Base-by-base conservation (phyloP, 495 filamentous ascomycete species). In the Thermochaetoides thermophila region DNA sequence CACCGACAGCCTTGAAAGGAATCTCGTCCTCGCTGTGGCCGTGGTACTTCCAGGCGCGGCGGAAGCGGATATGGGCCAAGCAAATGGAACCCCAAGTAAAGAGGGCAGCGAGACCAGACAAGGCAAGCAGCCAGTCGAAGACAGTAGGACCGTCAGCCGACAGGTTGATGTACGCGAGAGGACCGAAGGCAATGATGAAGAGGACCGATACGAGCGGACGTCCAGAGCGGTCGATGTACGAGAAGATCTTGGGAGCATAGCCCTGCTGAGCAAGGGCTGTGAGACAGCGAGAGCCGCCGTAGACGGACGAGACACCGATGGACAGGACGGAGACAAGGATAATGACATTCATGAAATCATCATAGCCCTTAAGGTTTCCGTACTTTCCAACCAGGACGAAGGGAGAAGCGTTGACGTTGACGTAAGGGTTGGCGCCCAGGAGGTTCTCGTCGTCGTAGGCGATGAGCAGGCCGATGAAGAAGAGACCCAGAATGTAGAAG, bases 11-110 rank as follows among this genome's bases (percentile, higher is more conserved):
- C 36, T 62, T 52, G 59, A 73, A 89, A 1, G 78, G 74, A 16
- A 89, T 67, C 50, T 86, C 79, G 18, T 80, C 73, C 0, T 78
- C 38, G 7, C 57, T 68, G 52, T 64, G 71, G 12, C 74, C 78
- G 14, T 80, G 72, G 27, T 56, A 42, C 10, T 55, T 60, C 78
- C 78, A 84, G 11, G 73, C 75, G 17, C 39, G 42, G 17, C 76
- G 72, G 60, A 79, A 78, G 27, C 67, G 63, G 39, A 67, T 64
- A 50, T 84, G 80, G 3, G 79, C 70, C 11, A 82, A 46, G 52
- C 71, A 77, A 48, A 86, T 81, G 39, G 69, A 74, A 22, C 72
- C 78, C 74, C 75, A 86, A 28, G 74, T 73, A 56, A 84, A 84
- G 37, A 86, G 65, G 37, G 70, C 61, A 26, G 71, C 67, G 2